Evolutionary conservation across 2,329 filamentous ascomycete genomes (phyloP), one percentile per base, ranked within the genome.

Genomic region (Trichophyton rubrum): DNA sequence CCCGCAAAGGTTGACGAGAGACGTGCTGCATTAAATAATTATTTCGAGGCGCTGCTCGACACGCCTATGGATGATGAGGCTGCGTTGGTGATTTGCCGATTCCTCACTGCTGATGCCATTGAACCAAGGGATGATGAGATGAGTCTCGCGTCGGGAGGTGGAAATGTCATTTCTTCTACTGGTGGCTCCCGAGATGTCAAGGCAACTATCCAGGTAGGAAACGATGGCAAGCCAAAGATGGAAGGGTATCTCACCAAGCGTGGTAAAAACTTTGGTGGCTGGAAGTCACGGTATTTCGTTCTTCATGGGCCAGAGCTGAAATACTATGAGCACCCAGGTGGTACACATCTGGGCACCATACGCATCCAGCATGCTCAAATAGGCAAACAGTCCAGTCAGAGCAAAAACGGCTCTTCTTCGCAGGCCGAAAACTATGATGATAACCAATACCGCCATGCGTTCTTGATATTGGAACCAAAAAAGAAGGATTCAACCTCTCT

Each of bases 201-300:
- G 61, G 64, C 66, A 17, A 69, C 71, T 22, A 66, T 72, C 41
- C 65, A 68, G 61, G 72, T 77, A 2, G 82, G 84, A 0, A 79
- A 83, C 4, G 83, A 86, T 67, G 84, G 85, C 2, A 83, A 85
- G 56, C 84, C 87, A 7, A 80, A 85, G 62, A 90, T 89, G 69
- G 91, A 86, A 69, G 93, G 93, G 7, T 99, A 97, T 72, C 77
- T 99, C 57, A 97, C 93, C 1, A 99, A 99, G 77, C 84, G 89
- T 66, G 93, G 93, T 56, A 99, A 99, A 79, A 97, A 97, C 69
- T 99, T 99, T 75, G 93, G 93, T 58, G 93, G 93, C 56, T 99
- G 93, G 93, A 99, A 99, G 74, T 91, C 90, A 9, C 78, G 85
- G 61, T 88, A 84, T 68, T 88, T 88, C 68, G 79, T 86, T 13